These are phyloP conservation scores for Aspergillus aculeatus DNA, from an alignment of 2,329 filamentous ascomycete genomes.

Conservation along the genomic window DNA sequence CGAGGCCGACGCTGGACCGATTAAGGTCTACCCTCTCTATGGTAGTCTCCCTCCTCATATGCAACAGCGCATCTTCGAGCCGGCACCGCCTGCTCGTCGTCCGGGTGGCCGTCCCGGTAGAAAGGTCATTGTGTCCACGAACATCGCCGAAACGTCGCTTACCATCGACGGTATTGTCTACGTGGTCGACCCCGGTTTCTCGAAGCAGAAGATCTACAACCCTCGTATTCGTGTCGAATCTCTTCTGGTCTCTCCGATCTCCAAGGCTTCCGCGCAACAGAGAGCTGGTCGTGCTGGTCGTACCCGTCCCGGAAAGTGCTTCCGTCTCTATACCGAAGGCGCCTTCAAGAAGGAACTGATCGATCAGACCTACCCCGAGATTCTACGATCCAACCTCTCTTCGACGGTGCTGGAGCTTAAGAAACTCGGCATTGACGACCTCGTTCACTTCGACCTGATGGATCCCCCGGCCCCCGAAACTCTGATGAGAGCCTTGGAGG, in stretches of 20 bases:
- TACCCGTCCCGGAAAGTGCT: conserved; percentile 97
- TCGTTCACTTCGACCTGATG: conserved; percentile 99
- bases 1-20: conserved; percentile 85
- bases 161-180: conserved; percentile 99
- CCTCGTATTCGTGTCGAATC: conserved; percentile 95
- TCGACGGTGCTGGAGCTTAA: conserved; percentile 95
- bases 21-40: conserved; percentile 90
- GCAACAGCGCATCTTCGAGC: conserved; percentile 93
- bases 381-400: conserved; percentile 88
- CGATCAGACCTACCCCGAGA: conserved; percentile 94
- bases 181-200: conserved; percentile 98
- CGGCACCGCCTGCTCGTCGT: conserved; percentile 70
- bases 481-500: conserved; percentile 94
- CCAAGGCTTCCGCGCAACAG: conserved; percentile 95
- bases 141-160: conserved; percentile 95
- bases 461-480: conserved; percentile 97
- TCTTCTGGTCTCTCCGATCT: conserved; percentile 94
- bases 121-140: conserved; percentile 92
- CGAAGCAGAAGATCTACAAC: conserved; percentile 99
- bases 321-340: conserved; percentile 89
- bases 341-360: conserved; percentile 98
- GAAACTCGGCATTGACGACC: conserved; percentile 91
- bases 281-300: conserved; percentile 98
- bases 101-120: conserved; percentile 82
- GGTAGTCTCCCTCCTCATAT: conserved; percentile 87